phyloP scores from a whole-genome alignment of 768 basidiomycete species.

The Boletus patriciae region DNA sequence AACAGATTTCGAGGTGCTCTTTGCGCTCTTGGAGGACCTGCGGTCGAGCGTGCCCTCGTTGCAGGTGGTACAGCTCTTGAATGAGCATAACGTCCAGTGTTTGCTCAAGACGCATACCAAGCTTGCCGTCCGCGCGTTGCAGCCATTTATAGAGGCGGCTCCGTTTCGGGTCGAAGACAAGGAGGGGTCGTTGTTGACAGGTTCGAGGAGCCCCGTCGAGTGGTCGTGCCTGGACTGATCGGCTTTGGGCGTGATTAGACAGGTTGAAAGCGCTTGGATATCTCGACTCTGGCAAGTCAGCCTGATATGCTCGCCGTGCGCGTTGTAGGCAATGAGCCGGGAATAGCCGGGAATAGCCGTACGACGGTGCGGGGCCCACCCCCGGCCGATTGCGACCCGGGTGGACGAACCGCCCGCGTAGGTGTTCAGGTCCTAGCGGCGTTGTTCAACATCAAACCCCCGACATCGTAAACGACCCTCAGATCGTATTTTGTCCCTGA shows the following conservation, averaged over 20 bases:
- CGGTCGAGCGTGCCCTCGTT: constrained; percentile 16
- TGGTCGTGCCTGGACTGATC: background rate
- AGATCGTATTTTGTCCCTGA: no score
- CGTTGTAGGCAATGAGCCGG: background rate
- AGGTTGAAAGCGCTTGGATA: constrained; percentile 8
- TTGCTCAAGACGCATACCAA: constrained; percentile 19
- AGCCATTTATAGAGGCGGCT: background rate
- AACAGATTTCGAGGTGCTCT: constrained; percentile 4
- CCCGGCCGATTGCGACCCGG: no score
- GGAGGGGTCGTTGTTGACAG: constrained; percentile 21
- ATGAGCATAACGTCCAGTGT: constrained; percentile 14
- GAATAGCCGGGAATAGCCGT: no score
- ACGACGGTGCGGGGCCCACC: no score
- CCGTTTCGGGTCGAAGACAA: constrained; percentile 26
- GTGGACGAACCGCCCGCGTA: no score
- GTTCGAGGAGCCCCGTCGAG: constrained; percentile 2
- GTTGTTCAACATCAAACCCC: no score
- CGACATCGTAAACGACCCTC: no score
- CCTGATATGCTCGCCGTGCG: no score
- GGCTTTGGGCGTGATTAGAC: constrained; percentile 4
- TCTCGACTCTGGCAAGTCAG: background rate
- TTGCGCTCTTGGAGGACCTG: constrained; percentile 15
- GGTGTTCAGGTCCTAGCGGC: no score
- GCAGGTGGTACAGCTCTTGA: constrained; percentile 21
- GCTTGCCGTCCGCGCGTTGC: constrained; percentile 9